Percentiles rank a stretch among this genome's conserved stretches.
These are phyloP conservation scores for Auxenochlorella protothecoides DNA, from an alignment of 139 green algal genomes.

Conservation along the genomic window DNA sequence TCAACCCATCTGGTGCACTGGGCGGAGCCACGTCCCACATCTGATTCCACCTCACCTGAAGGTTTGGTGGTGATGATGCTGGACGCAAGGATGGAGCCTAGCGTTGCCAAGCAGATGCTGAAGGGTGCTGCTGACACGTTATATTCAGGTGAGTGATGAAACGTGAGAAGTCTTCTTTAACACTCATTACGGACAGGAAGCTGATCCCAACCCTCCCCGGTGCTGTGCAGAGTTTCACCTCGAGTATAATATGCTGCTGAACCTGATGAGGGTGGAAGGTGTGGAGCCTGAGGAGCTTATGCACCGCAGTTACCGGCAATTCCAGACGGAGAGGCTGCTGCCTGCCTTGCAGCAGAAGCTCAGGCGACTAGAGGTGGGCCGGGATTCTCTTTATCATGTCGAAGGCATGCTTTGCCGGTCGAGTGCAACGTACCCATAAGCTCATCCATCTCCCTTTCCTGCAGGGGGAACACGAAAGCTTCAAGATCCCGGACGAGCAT, in stretches of 20 bases:
- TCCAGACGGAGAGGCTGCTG: conserved; percentile 49
- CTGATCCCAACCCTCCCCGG: background rate
- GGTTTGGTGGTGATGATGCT: conserved; percentile 82
- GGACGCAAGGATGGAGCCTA: conserved; percentile 68
- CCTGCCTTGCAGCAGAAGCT: conserved; percentile 41
- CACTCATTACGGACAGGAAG: background rate
- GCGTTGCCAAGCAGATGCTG: conserved; percentile 64
- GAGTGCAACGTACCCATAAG: background rate
- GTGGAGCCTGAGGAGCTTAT: conserved; percentile 45
- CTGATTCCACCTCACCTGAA: conserved; percentile 6
- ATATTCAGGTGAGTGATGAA: conserved; percentile 20
- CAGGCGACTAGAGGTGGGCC: conserved; percentile 24
- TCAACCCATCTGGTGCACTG: background rate
- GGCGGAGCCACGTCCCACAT: background rate
- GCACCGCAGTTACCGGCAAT: conserved; percentile 40
- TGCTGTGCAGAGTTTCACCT: conserved; percentile 52
- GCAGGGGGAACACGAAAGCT: conserved; percentile 28
- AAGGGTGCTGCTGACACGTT: conserved; percentile 61
- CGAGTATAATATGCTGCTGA: conserved; percentile 72
- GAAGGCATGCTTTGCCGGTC: background rate
- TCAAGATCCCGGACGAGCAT: conserved; percentile 48
- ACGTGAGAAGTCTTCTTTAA: background rate
- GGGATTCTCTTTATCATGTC: no score
- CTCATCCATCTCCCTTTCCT: conserved; percentile 1
- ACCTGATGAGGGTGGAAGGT: conserved; percentile 52